Base-by-base conservation (phyloP, 2,329 filamentous ascomycete genomes). In the Ophiosphaerella herpotricha region DNA sequence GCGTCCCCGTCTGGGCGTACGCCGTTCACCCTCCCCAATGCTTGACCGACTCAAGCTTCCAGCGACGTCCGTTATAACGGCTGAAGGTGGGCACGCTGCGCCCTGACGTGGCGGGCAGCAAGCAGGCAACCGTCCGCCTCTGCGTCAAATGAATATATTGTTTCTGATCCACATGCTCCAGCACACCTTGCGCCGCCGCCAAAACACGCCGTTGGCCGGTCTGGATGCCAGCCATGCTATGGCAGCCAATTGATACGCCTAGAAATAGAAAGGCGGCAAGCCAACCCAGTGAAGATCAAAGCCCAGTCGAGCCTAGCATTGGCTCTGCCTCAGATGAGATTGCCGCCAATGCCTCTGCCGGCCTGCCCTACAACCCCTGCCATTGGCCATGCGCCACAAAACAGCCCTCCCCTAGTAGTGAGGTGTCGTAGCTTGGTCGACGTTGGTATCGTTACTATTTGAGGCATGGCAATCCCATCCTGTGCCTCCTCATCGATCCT, bases 181-280 rank as follows among this genome's bases (percentile, higher is more conserved):
- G 11, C 26, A 29, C n/a, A 33, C 43, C 33, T 38, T 44, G 34
- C 43, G 37, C 32, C n/a, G 36, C 40, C 37, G 32, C 46, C 9
- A 39, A 49, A 53, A 41, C 44, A 45, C 49, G 59, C 55, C 48
- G 57, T 43, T 46, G 43, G 39, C 51, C 52, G 55, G 26, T 18
- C 12, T n/a, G 23, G 38, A 35, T 12, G 41, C 29, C 38, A 18
- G 18, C 9, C 35, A 39, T 41, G 46, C 43, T n/a, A 38, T 46
- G 43, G 23, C 9, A 57, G 43, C 55, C 61, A 62, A 51, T 63
- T 44, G 49, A 36, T 53, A 21, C 43, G 60, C 56, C 63, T 55
- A 59, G 57, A 58, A 66, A 68, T 66, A 65, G 63, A 58, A 44
- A 35, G 36, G 37, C 49, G 43, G 50, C 60, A 41, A 50, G 55